Evolutionary conservation across 108 stramenopile genomes (phyloP).

Genomic region (Nitzschia inconspicua): DNA sequence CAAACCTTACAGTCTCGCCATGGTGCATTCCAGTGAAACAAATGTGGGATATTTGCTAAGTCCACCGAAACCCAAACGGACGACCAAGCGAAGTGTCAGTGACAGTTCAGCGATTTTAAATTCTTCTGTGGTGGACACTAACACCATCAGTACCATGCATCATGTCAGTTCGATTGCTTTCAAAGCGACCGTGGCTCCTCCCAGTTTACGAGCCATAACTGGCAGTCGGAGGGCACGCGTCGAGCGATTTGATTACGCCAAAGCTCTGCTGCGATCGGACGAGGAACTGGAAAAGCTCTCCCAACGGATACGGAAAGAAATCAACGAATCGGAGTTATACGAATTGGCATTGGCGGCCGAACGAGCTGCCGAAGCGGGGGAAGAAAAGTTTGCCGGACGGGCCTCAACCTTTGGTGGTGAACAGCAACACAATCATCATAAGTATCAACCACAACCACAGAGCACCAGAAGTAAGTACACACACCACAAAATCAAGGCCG

Average conservation of each 20-base stretch:
- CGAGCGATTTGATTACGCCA: slow-evolving; percentile 32
- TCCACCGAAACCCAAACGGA: no score
- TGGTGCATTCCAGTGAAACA: no score
- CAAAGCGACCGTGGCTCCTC: no score
- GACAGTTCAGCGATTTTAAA: no score
- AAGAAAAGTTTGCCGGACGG: slow-evolving; percentile 22
- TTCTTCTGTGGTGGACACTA: no score
- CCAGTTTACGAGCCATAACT: neutral
- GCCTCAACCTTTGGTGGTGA: slow-evolving; percentile 39
- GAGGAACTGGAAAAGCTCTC: slow-evolving; percentile 27
- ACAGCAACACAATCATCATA: neutral
- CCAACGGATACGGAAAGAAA: slow-evolving; percentile 24
- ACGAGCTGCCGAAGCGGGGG: slow-evolving; percentile 35
- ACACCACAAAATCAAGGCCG: no score
- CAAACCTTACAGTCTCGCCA: no score
- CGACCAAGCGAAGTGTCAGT: no score
- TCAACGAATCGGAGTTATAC: slow-evolving; percentile 27
- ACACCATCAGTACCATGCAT: no score
- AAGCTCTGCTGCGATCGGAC: slow-evolving; percentile 25
- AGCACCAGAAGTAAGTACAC: no score
- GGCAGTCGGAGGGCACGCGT: neutral
- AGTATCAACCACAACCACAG: neutral
- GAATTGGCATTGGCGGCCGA: slow-evolving; percentile 39
- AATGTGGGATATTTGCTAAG: no score
- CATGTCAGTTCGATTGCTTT: no score